These are phyloP conservation scores for Peronosclerospora sorghi DNA, from an alignment of 352 stramenopile species.

Conservation along the genomic window DNA sequence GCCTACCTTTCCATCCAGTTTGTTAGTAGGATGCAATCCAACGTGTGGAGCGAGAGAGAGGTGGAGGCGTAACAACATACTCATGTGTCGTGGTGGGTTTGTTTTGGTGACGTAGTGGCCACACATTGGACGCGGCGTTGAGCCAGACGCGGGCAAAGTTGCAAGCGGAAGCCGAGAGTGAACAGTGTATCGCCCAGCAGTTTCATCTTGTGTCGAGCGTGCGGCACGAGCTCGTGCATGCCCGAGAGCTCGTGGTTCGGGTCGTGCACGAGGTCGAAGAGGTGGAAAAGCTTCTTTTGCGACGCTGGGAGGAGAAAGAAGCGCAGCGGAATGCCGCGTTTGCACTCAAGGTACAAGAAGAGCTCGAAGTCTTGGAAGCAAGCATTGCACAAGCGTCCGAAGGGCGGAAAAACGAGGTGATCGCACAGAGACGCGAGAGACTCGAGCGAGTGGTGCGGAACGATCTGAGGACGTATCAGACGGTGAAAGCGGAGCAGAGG, in stretches of 20 bases:
- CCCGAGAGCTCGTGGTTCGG: conserved; percentile 39
- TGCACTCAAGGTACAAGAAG: conserved; percentile 48
- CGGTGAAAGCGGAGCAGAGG: conserved; percentile 48
- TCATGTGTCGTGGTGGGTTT: conserved; percentile 5
- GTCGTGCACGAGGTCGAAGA: conserved; percentile 51
- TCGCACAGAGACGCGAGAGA: conserved; percentile 42
- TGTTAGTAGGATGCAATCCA: too few species aligned
- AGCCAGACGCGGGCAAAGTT: conserved; percentile 29
- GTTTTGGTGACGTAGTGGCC: conserved; percentile 22
- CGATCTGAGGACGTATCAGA: conserved; percentile 75
- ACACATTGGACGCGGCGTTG: conserved; percentile 35
- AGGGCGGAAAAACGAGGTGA: conserved; percentile 36
- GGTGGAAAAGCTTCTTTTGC: conserved; percentile 58
- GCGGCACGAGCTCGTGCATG: conserved; percentile 36
- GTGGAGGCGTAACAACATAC: conserved; percentile 13
- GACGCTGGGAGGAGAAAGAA: conserved; percentile 61
- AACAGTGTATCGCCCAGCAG: conserved; percentile 53
- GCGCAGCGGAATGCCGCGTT: conserved; percentile 66
- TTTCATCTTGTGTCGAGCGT: conserved; percentile 48
- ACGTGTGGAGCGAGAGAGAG: too few species aligned
- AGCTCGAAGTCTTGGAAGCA: conserved; percentile 63
- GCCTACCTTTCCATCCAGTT: too few species aligned
- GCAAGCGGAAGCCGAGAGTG: conserved; percentile 50
- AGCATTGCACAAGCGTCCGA: conserved; percentile 58
- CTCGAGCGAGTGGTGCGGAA: conserved; percentile 58